Percentiles rank a stretch among this genome's conserved stretches.
Conservation (phyloP, 495 filamentous ascomycete species). For the Diplogelasinospora grovesii region DNA sequence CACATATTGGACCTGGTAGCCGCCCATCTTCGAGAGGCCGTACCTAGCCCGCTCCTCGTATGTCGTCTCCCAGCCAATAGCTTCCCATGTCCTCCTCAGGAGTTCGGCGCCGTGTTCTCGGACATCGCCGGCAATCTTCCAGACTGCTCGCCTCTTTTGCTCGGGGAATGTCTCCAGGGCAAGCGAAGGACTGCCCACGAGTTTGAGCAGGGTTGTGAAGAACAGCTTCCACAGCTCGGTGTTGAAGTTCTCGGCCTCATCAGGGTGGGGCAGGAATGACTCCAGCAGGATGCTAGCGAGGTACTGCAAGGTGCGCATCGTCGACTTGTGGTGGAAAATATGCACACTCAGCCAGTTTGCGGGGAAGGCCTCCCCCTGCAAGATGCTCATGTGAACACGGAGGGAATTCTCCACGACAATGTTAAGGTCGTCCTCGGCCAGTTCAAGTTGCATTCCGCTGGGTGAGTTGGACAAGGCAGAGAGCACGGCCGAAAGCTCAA, state of each 20-base stretch:
- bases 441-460: conserved; percentile 57
- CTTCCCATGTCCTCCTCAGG: conserved; percentile 80
- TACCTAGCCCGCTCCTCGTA: conserved; percentile 66
- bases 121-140: conserved; percentile 98
- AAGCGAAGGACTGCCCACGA: conserved; percentile 80
- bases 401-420: conserved; percentile 66
- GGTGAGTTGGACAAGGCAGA: conserved; percentile 71
- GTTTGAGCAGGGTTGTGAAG: conserved; percentile 80
- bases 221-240: conserved; percentile 91
- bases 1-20: conserved; percentile 97
- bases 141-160: conserved; percentile 90
- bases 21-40: conserved; percentile 77
- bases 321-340: conserved; percentile 90
- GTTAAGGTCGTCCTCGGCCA: conserved; percentile 69
- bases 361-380: conserved; percentile 87
- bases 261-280: conserved; percentile 74
- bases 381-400: conserved; percentile 80
- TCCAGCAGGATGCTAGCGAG: conserved; percentile 70
- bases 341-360: conserved; percentile 85
- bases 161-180: conserved; percentile 96
- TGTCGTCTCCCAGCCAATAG: conserved; percentile 92
- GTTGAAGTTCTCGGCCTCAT: conserved; percentile 88
- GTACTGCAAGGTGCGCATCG: conserved; percentile 81
- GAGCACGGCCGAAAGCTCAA: conserved; percentile 83
- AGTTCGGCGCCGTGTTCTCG: conserved; percentile 84